Conservation (phyloP, 257 asterid genomes). For the Galeopsis tetrahit region DNA sequence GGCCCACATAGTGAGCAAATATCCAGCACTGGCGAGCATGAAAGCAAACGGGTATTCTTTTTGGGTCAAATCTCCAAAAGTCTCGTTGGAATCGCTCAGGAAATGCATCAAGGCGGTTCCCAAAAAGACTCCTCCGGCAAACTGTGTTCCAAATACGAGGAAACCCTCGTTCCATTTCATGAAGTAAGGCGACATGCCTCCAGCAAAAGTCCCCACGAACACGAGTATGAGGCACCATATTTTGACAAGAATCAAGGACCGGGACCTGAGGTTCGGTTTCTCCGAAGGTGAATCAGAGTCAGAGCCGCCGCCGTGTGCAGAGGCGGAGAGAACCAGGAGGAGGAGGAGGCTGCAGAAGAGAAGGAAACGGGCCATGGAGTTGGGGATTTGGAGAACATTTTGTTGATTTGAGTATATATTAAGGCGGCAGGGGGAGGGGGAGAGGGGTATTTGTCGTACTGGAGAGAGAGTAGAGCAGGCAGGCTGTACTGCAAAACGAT, state of each 20-base stretch:
- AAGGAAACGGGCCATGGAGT: conserved; percentile 54
- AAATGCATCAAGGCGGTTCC: conserved; percentile 95
- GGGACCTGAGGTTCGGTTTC: conserved; percentile 65
- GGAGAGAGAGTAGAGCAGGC: not conserved
- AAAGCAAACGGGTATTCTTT: conserved; percentile 82
- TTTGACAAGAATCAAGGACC: conserved; percentile 63
- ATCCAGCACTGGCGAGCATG: conserved; percentile 83
- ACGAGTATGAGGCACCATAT: conserved; percentile 83
- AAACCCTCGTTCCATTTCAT: conserved; percentile 87
- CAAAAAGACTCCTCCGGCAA: conserved; percentile 90
- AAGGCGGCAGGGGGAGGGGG: not conserved
- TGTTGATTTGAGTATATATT: conserved; percentile 6
- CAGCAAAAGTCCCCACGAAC: conserved; percentile 69
- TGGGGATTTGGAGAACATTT: conserved; percentile 10
- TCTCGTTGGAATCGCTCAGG: conserved; percentile 79
- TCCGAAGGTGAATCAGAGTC: conserved; percentile 39
- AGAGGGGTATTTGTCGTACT: conserved; percentile 5
- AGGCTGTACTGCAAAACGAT: conserved; percentile 17
- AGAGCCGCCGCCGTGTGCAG: conserved; percentile 60
- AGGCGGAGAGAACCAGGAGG: conserved; percentile 51
- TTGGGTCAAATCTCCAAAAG: conserved; percentile 66
- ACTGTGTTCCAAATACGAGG: conserved; percentile 78
- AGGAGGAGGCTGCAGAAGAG: conserved; percentile 47
- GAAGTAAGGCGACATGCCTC: conserved; percentile 88
- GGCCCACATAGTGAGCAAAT: conserved; percentile 80